These are phyloP conservation scores for Rhodotorula graminis DNA, from an alignment of 768 basidiomycete species.

Conservation along the genomic window DNA sequence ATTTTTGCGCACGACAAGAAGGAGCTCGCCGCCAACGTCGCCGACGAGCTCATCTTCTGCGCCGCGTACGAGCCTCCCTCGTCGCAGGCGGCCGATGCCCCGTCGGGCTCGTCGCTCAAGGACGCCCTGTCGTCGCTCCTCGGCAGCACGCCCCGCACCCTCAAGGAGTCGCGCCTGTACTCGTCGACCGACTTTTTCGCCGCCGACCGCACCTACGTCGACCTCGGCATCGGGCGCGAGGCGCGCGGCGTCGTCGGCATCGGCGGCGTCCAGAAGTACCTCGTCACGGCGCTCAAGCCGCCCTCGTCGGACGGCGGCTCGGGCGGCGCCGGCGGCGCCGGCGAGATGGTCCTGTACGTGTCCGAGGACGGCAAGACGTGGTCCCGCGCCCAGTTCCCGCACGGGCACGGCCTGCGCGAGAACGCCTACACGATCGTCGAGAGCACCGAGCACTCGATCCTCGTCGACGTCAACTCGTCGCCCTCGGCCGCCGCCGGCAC, in stretches of 20 bases:
- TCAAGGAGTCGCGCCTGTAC: conserved; percentile 61
- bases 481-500: conserved; percentile 65
- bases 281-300: conserved; percentile 82
- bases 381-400: conserved; percentile 89
- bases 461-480: conserved; percentile 80
- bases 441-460: conserved; percentile 84
- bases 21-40: conserved; percentile 74
- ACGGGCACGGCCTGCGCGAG: conserved; percentile 63
- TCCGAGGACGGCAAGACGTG: conserved; percentile 74
- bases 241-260: conserved; percentile 87
- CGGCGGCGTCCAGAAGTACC: conserved; percentile 86
- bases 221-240: conserved; percentile 72
- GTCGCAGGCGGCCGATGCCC: conserved; percentile 52
- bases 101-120: conserved; percentile 28
- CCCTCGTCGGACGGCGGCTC: conserved; percentile 45
- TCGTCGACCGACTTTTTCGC: conserved; percentile 80
- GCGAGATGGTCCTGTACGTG: conserved; percentile 81
- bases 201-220: conserved; percentile 62
- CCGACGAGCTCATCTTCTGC: conserved; percentile 75
- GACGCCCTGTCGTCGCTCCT: conserved; percentile 44
- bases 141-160: conserved; percentile 49
- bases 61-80: conserved; percentile 56
- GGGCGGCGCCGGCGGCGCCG: conserved; percentile 37
- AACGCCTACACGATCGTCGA: conserved; percentile 96
- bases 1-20: conserved; percentile 82